Evolutionary conservation across 2,329 filamentous ascomycete genomes (phyloP).

Genomic region (Arthrobotrys iridis): DNA sequence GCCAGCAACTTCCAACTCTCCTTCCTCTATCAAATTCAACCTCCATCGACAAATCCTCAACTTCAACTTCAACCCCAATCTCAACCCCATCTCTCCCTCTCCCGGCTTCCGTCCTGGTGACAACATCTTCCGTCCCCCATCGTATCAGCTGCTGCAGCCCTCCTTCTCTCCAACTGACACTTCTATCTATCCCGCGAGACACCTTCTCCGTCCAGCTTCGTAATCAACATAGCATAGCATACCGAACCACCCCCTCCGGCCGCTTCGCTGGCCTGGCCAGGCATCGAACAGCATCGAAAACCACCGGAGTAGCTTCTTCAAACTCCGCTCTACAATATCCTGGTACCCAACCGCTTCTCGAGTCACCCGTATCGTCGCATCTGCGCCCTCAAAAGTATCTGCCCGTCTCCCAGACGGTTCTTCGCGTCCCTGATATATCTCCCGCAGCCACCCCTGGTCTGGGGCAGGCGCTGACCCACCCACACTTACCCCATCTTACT

Average conservation of each 20-base stretch:
- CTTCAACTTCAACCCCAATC: conserved; percentile 6
- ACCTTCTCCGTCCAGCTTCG: conserved; percentile 8
- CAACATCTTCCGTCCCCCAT: background rate
- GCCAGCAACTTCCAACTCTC: background rate
- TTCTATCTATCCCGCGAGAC: background rate
- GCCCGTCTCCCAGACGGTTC: conserved; percentile 29
- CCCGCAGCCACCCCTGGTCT: conserved; percentile 19
- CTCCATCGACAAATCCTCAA: background rate
- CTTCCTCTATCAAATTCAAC: conserved; percentile 13
- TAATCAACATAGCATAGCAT: background rate
- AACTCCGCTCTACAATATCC: background rate
- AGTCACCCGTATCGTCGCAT: background rate
- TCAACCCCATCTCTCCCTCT: background rate
- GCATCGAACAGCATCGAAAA: conserved; percentile 14
- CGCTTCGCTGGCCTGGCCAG: conserved; percentile 32
- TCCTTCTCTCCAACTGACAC: background rate
- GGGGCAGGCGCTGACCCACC: conserved; percentile 25
- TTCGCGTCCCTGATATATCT: conserved; percentile 41
- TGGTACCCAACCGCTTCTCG: background rate
- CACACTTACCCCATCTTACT: conserved; percentile 6
- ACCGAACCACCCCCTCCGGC: conserved; percentile 22
- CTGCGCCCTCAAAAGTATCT: background rate
- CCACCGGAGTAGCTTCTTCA: conserved; percentile 2
- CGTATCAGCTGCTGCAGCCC: background rate
- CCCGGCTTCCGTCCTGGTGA: conserved; percentile 33